Conservation (phyloP, 306 rosid species). For the Citrullus mucosospermus region DNA sequence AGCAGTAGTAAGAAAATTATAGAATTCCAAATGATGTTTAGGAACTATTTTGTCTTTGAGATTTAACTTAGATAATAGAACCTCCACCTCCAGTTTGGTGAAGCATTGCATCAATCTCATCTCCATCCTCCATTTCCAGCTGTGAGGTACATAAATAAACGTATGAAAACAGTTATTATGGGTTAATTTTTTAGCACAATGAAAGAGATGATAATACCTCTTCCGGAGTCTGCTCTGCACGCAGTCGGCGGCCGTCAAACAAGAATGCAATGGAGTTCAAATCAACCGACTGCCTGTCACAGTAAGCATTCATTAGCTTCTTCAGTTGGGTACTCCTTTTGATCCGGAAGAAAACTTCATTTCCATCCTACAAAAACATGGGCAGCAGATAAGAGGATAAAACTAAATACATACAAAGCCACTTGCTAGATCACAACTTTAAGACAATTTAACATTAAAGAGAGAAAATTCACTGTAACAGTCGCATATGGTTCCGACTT, state of each 20-base stretch:
- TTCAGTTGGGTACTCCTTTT: slow-evolving; percentile 64
- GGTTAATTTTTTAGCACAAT: neutral
- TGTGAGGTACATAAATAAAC: slow-evolving; percentile 12
- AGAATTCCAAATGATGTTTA: slow-evolving; percentile 4
- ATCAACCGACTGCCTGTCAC: slow-evolving; percentile 65
- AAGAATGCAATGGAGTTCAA: slow-evolving; percentile 58
- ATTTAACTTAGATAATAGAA: slow-evolving; percentile 9
- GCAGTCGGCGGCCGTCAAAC: slow-evolving; percentile 65
- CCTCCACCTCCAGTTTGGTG: slow-evolving; percentile 68
- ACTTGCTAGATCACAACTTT: neutral
- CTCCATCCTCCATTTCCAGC: slow-evolving; percentile 91
- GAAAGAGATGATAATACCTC: slow-evolving; percentile 25
- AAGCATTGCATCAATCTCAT: slow-evolving; percentile 75
- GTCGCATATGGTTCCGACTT: too few species aligned
- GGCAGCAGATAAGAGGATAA: neutral
- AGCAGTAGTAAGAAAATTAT: neutral
- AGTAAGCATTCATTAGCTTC: slow-evolving; percentile 70
- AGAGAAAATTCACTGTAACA: neutral
- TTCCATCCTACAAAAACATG: slow-evolving; percentile 46
- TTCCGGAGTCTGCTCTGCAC: slow-evolving; percentile 72
- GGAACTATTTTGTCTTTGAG: slow-evolving; percentile 10
- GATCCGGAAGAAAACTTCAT: slow-evolving; percentile 73
- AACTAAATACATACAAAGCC: neutral
- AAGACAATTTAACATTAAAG: neutral
- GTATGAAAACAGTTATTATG: neutral